Conservation (phyloP, 2,329 filamentous ascomycete species). For the Dryadomyces sulphureus region DNA sequence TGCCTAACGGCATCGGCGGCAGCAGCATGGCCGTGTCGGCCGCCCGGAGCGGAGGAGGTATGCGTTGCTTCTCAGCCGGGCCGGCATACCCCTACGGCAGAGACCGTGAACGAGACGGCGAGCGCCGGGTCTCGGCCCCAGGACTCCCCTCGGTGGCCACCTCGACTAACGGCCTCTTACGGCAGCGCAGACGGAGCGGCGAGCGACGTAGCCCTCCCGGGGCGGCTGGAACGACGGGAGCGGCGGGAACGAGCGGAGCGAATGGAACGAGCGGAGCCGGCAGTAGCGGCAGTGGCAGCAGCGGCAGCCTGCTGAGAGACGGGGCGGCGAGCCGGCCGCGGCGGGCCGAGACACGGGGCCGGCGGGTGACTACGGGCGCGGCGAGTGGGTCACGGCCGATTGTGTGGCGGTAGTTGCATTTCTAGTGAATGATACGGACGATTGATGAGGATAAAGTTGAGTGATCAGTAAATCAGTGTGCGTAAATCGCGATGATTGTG, state of each 20-base stretch:
- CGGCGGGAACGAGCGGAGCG: conserved; percentile 36
- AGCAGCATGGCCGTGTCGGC: background rate
- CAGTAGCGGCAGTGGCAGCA: conserved; percentile 18
- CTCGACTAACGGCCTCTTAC: conserved; percentile 39
- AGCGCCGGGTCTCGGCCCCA: conserved; percentile 18
- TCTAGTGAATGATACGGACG: too few relatives aligned
- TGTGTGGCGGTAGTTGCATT: too few relatives aligned
- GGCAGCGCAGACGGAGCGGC: conserved; percentile 30
- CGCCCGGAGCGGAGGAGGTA: conserved; percentile 5
- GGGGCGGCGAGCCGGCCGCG: conserved; percentile 4
- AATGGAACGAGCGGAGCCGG: conserved; percentile 22
- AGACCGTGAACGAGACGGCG: too few relatives aligned
- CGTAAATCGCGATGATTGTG: too few relatives aligned
- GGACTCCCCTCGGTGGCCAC: conserved; percentile 26
- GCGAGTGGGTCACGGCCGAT: too few relatives aligned
- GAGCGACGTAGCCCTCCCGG: too few relatives aligned
- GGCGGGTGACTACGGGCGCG: too few relatives aligned
- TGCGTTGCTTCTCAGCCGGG: conserved; percentile 6
- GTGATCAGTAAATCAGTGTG: too few relatives aligned
- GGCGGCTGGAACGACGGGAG: too few relatives aligned
- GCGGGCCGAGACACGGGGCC: too few relatives aligned
- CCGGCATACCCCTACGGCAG: conserved; percentile 16
- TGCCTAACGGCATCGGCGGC: background rate
- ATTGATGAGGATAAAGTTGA: too few relatives aligned
- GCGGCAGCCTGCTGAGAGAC: conserved; percentile 2